These are phyloP conservation scores for Monilinia laxa DNA, from an alignment of 2,329 filamentous ascomycete genomes.

Conservation along the genomic window DNA sequence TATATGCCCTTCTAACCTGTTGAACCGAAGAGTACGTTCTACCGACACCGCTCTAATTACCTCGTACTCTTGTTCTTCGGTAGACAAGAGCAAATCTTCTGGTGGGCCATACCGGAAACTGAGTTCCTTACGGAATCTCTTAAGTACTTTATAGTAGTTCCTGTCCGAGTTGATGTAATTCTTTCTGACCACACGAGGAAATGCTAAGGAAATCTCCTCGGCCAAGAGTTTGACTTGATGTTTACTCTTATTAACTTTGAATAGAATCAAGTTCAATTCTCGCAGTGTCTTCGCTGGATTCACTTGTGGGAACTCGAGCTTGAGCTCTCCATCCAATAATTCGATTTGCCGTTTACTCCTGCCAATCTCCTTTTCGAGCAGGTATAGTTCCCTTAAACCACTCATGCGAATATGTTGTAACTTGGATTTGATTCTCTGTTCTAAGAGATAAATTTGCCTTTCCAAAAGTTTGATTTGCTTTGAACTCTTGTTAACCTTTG, in stretches of 20 bases:
- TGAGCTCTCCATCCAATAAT: background rate
- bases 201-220: background rate
- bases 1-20: background rate
- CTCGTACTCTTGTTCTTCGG: conserved; percentile 1
- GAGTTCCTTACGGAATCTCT: background rate
- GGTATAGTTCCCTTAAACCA: background rate
- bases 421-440: background rate
- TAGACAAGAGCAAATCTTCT: background rate
- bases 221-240: conserved; percentile 9
- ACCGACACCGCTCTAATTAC: background rate
- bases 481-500: background rate
- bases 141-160: background rate
- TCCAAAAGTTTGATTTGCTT: conserved; percentile 1
- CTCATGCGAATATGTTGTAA: background rate
- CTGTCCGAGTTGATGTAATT: background rate
- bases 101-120: background rate
- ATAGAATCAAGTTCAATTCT: background rate
- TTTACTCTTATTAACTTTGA: conserved; percentile 2
- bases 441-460: background rate
- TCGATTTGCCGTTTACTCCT: background rate
- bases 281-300: conserved; percentile 1
- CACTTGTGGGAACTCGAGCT: background rate
- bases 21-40: background rate
- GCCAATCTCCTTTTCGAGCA: background rate
- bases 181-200: background rate